Conservation (phyloP, 2,329 filamentous ascomycete genomes). For the Ceratocystis alfenasii region DNA sequence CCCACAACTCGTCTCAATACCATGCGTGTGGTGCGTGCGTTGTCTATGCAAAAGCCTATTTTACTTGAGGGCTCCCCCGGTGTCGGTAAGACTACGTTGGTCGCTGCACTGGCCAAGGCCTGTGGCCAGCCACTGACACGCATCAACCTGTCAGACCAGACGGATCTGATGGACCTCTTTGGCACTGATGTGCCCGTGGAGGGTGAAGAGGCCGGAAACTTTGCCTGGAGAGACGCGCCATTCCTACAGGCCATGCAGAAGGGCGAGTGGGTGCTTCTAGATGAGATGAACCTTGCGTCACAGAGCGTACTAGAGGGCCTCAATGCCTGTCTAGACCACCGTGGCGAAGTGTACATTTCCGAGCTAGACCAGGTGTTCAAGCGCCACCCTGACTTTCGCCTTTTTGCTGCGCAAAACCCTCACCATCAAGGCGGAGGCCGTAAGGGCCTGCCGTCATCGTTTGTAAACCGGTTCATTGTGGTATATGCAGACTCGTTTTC, state of each 20-base stretch:
- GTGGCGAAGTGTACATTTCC: slow-evolving; percentile 88
- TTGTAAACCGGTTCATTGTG: slow-evolving; percentile 95
- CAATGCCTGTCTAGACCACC: slow-evolving; percentile 91
- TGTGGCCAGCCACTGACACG: slow-evolving; percentile 74
- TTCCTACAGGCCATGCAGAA: slow-evolving; percentile 94
- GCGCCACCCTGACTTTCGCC: slow-evolving; percentile 76
- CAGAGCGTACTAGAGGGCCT: slow-evolving; percentile 93
- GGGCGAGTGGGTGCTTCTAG: slow-evolving; percentile 89
- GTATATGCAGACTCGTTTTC: slow-evolving; percentile 91
- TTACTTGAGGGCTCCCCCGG: slow-evolving; percentile 94
- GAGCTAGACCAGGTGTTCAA: slow-evolving; percentile 91
- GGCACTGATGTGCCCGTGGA: slow-evolving; percentile 93
- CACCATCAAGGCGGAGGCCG: slow-evolving; percentile 93
- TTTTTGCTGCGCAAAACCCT: slow-evolving; percentile 95
- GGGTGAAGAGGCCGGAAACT: slow-evolving; percentile 78
- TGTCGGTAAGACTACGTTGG: slow-evolving; percentile 90
- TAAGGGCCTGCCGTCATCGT: slow-evolving; percentile 87
- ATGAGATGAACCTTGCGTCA: slow-evolving; percentile 97
- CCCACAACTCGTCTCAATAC: slow-evolving; percentile 83
- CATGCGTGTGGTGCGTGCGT: slow-evolving; percentile 77
- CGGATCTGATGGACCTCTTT: slow-evolving; percentile 93
- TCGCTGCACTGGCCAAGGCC: slow-evolving; percentile 69
- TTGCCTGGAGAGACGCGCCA: slow-evolving; percentile 89
- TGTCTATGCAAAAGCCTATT: slow-evolving; percentile 83
- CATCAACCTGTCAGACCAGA: slow-evolving; percentile 97